phyloP scores from a whole-genome alignment of 106 monocot species.

The Agapanthus africanus region DNA sequence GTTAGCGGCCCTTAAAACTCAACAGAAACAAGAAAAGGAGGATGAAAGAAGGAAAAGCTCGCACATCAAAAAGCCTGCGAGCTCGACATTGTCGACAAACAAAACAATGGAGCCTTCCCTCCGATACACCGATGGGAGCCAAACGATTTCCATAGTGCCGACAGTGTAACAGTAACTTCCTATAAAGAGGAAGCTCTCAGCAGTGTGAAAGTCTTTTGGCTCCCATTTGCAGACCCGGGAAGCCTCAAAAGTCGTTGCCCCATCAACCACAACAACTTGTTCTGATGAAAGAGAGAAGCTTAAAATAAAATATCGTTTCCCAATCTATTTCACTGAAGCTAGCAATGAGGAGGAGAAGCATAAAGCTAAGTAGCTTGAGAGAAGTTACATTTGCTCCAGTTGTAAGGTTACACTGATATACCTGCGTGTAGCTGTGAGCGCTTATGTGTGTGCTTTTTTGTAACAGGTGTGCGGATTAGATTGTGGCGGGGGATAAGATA shows the following conservation, averaged over 20 bases:
- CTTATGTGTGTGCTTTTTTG: slow-evolving; percentile 92
- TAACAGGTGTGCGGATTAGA: slow-evolving; percentile 73
- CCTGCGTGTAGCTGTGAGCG: slow-evolving; percentile 62
- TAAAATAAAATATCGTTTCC: slow-evolving; percentile 69
- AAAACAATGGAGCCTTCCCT: slow-evolving; percentile 86
- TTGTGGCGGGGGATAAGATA: slow-evolving; percentile 60
- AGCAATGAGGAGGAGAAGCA: slow-evolving; percentile 16
- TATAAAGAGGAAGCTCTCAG: slow-evolving; percentile 97
- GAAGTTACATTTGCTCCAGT: slow-evolving; percentile 67
- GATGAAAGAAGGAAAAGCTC: slow-evolving; percentile 64
- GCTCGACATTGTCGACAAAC: slow-evolving; percentile 75
- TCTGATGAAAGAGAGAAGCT: slow-evolving; percentile 93
- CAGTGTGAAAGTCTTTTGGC: slow-evolving; percentile 97
- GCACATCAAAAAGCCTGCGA: slow-evolving; percentile 53
- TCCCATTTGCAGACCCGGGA: slow-evolving; percentile 87
- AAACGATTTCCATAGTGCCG: slow-evolving; percentile 70
- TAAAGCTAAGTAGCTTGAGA: slow-evolving; percentile 35
- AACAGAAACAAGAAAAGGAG: slow-evolving; percentile 67
- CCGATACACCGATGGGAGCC: slow-evolving; percentile 43
- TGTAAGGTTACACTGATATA: slow-evolving; percentile 85
- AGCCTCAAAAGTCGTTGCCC: slow-evolving; percentile 61
- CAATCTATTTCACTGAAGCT: slow-evolving; percentile 58
- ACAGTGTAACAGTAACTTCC: slow-evolving; percentile 91
- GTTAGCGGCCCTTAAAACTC: slow-evolving; percentile 62
- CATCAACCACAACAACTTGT: slow-evolving; percentile 64